phyloP scores from a whole-genome alignment of 768 basidiomycete species.

The Lentinula guzmanii region DNA sequence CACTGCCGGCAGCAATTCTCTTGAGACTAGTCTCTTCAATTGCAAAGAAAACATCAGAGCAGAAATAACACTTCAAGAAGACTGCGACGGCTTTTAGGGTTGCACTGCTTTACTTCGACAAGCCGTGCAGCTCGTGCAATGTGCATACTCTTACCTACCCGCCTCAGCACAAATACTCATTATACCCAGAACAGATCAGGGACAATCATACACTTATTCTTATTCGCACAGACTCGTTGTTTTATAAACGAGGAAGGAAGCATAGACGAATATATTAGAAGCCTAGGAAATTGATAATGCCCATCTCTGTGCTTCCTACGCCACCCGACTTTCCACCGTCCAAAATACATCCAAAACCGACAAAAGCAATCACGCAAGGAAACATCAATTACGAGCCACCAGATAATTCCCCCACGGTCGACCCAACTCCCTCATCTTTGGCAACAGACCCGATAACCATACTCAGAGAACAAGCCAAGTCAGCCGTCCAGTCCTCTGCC shows the following conservation, averaged over 20 bases:
- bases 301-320: background rate
- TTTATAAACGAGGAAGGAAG: background rate
- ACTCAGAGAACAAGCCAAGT: background rate
- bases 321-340: background rate
- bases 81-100: background rate
- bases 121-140: background rate
- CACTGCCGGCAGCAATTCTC: too few species aligned
- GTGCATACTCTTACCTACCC: background rate
- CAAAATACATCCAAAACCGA: background rate
- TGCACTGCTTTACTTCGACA: background rate
- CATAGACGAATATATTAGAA: background rate
- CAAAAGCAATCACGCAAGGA: background rate
- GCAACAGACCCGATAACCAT: background rate
- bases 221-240: background rate
- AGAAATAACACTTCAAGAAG: background rate
- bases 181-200: background rate
- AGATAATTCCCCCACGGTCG: background rate
- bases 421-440: background rate
- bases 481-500: constrained; percentile 38
- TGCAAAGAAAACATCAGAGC: background rate
- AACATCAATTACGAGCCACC: background rate
- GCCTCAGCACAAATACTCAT: background rate
- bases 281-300: background rate
- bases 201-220: background rate
- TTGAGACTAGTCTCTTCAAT: background rate